Base-by-base conservation (phyloP, 2,329 filamentous ascomycete species). In the Emericellopsis cladophorae region DNA sequence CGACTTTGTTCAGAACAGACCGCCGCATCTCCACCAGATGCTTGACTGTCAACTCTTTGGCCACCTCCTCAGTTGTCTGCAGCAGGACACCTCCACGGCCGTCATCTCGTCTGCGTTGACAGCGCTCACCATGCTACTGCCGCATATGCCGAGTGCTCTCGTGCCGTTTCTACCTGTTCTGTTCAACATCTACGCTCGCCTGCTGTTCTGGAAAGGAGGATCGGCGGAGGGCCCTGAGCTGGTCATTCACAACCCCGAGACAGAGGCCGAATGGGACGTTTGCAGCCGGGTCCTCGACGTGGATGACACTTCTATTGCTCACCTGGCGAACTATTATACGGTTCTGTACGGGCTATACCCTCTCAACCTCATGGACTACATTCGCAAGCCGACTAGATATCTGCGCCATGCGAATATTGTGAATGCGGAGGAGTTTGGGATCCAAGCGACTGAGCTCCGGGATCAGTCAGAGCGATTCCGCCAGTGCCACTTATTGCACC, bases 321-420 rank as follows among this genome's bases (percentile, higher is more conserved):
- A 85, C 44, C 67, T 90, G 2, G 61, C 79, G 40, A 76, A 80
- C 49, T 89, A 86, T 57, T 92, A 88, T 51, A 89, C 84, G 3
- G 81, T 88, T 22, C 67, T 92, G 1, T 92, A 92, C 49, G 86
- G 85, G 0, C 63, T 92, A 5, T 92, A 90, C 47, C 85, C 85
- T 2, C 75, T 90, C 53, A 90, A 90, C 55, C 87, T 92, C 50
- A 83, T 87, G 75, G 82, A 81, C 57, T 92, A 90, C 54, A 82
- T 92, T 46, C 75, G 84, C 42, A 90, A 90, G 53, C 84, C 85
- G 4, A 78, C 87, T 49, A 76, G 81, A 47, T 90, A 84, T 53
- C 65, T 92, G 9, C 79, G 85, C 37, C 80, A 83, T 51, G 76
- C 81, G 33, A 76, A 85, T 47, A 81, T 79, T 26, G 69, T 74